These are phyloP conservation scores for Isatis tinctoria DNA, from an alignment of 345 rosid species.

Conservation along the genomic window DNA sequence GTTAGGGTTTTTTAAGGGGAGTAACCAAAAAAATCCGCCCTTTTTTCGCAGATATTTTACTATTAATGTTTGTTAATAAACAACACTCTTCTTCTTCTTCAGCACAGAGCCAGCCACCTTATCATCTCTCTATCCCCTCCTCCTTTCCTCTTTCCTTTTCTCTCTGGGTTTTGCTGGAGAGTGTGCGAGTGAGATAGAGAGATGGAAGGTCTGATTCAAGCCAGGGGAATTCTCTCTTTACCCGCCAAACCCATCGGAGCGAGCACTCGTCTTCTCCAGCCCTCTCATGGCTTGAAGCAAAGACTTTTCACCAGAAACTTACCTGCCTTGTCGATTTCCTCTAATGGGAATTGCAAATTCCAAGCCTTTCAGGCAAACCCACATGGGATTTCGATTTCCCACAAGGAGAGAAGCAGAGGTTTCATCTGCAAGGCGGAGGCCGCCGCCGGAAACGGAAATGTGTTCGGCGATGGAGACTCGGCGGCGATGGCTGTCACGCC, in stretches of 20 bases:
- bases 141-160: conserved; percentile 4
- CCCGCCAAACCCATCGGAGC: conserved; percentile 55
- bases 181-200: conserved; percentile 30
- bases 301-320: conserved; percentile 52
- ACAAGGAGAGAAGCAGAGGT: conserved; percentile 46
- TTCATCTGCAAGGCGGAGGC: conserved; percentile 86
- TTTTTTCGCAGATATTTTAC: conserved; percentile 1
- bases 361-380: conserved; percentile 43
- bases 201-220: conserved; percentile 76
- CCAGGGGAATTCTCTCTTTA: conserved; percentile 73
- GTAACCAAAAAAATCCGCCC: background rate
- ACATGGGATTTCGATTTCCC: conserved; percentile 33
- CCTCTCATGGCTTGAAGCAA: conserved; percentile 70
- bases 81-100: conserved; percentile 12
- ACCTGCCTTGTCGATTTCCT: conserved; percentile 56
- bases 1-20: conserved; percentile 5
- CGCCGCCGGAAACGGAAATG: conserved; percentile 55
- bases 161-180: conserved; percentile 23
- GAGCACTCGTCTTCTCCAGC: conserved; percentile 38
- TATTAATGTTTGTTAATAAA: conserved; percentile 14
- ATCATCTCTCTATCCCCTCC: conserved; percentile 28
- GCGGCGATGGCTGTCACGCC: conserved; percentile 35
- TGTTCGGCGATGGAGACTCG: conserved; percentile 38
- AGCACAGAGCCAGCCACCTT: conserved; percentile 39
- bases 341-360: conserved; percentile 41